A percentile compares a stretch with the other conserved stretches of the same genome.
Conservation (phyloP, 1,284 basidiomycete species). For the Pseudozyma pruni region DNA sequence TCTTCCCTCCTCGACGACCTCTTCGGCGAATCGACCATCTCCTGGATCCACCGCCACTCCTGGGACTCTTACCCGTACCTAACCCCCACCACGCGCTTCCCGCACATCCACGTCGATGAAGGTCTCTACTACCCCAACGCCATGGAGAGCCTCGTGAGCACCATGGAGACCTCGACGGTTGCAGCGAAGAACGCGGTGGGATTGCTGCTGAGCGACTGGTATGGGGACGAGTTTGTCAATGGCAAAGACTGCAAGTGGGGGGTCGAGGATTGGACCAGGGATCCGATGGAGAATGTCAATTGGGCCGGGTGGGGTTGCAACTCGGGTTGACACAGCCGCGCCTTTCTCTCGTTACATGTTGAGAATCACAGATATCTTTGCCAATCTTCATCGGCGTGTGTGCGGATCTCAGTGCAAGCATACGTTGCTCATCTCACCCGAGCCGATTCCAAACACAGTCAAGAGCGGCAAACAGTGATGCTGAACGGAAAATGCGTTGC, state of each 20-base stretch:
- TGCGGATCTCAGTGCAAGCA: too few relatives aligned
- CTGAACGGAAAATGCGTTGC: neutral
- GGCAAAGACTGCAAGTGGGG: slow-evolving; percentile 41
- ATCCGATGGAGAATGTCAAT: slow-evolving; percentile 31
- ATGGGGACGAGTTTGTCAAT: slow-evolving; percentile 58
- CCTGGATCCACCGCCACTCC: slow-evolving; percentile 85
- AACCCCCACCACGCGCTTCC: slow-evolving; percentile 76
- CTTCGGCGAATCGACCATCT: slow-evolving; percentile 57
- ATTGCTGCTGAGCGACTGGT: slow-evolving; percentile 54
- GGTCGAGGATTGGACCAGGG: slow-evolving; percentile 9
- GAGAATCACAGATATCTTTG: neutral
- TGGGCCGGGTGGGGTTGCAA: slow-evolving; percentile 66
- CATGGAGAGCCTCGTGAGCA: slow-evolving; percentile 74
- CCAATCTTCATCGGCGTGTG: neutral
- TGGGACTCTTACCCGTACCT: slow-evolving; percentile 74
- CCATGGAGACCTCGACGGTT: slow-evolving; percentile 92
- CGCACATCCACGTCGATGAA: slow-evolving; percentile 78
- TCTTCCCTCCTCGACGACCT: slow-evolving; percentile 75
- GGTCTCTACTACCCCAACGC: slow-evolving; percentile 89
- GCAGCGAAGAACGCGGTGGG: slow-evolving; percentile 78
- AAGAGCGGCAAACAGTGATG: neutral
- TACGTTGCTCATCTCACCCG: too few relatives aligned
- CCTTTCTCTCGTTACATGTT: neutral
- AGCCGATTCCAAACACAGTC: too few relatives aligned
- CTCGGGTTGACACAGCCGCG: slow-evolving; percentile 53